Base-by-base conservation (phyloP, 2,329 filamentous ascomycete genomes). In the Calycina herbarum region DNA sequence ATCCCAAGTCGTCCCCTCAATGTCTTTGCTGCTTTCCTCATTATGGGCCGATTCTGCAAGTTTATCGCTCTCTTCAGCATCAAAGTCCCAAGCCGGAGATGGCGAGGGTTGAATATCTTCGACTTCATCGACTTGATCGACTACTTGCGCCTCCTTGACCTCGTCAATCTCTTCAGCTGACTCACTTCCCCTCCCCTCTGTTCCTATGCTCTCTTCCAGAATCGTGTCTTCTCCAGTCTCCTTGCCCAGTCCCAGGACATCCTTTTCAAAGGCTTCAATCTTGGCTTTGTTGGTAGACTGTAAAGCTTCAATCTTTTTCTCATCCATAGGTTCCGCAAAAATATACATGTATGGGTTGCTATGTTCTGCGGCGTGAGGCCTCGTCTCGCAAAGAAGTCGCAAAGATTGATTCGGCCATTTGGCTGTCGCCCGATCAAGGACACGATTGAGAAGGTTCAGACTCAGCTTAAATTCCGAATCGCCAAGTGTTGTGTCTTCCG, bases 381-480 rank as follows among this genome's bases (percentile, higher is more conserved):
- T 85, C 0, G 93, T 91, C 76, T 97, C 93, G 66, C 97, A 89
- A 76, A 94, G 89, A 45, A 97, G 76, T 11, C 93, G 89, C 5
- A 97, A 79, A 1, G 92, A 92, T 76, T 85, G 83, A 56, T 89
- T 82, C 0, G 95, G 95, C 73, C 89, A 98, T 69, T 85, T 87
- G 54, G 84, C 79, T 0, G 91, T 92, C 4, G 91, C 93, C 68
- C 85, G 86, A 76, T 97, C 82, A 45, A 99, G 78, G 17, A 95
- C 79, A 68, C 93, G 85, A 73, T 97, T 95, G 72, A 97, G 81
- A 27, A 99, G 78, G 17, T 85, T 79, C 57, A 99, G 73, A 78
- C 93, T 97, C 35, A 92, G 77, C 75, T 89, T 90, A 79, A 98
- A 98, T 76, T 99, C 95, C 58, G 85, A 81, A 73, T 97, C 89